A percentile compares a stretch with the other conserved stretches of the same genome.
These are phyloP conservation scores for Coemansia sp. DNA, from an alignment of 192 early-diverging fungal genomes.

Conservation along the genomic window DNA sequence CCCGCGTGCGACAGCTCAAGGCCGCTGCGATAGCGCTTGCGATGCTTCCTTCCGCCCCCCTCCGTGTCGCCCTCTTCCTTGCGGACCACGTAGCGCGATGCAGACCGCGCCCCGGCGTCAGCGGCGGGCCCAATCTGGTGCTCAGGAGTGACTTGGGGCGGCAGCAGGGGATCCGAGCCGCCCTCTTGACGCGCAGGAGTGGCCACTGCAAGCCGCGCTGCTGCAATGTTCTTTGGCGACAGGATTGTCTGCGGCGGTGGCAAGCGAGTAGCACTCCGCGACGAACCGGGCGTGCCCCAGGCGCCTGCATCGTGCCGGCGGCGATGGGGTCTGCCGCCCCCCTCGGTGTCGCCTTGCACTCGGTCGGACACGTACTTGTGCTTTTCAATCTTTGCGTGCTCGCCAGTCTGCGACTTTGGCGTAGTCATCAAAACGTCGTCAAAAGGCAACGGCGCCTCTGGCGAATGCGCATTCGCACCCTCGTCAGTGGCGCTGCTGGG, in stretches of 20 bases:
- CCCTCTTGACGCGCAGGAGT: constrained; percentile 23
- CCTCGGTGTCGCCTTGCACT: constrained; percentile 40
- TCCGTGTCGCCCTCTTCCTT: constrained; percentile 43
- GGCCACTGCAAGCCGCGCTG: constrained; percentile 12
- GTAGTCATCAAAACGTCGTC: constrained; percentile 25
- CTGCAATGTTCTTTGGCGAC: constrained; percentile 43
- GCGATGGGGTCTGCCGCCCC: constrained; percentile 48
- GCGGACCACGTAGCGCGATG: constrained; percentile 35
- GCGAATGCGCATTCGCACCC: background rate
- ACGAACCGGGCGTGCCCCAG: constrained; percentile 17
- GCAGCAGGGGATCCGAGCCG: background rate
- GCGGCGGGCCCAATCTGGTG: constrained; percentile 39
- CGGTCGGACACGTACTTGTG: constrained; percentile 30
- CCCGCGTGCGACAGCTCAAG: background rate
- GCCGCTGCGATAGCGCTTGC: constrained; percentile 30
- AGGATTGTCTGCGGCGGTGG: constrained; percentile 46
- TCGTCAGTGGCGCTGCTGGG: background rate
- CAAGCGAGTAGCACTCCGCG: background rate
- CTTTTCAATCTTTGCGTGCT: constrained; percentile 6
- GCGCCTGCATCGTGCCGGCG: constrained; percentile 21
- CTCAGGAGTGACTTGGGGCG: constrained; percentile 35
- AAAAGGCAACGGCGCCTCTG: background rate
- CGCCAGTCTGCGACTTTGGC: constrained; percentile 31
- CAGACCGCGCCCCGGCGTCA: constrained; percentile 20
- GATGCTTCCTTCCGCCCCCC: constrained; percentile 45